A percentile compares a stretch with the other conserved stretches of the same genome.
phyloP scores from a whole-genome alignment of 441 rosid species.

The Hura crepitans region DNA sequence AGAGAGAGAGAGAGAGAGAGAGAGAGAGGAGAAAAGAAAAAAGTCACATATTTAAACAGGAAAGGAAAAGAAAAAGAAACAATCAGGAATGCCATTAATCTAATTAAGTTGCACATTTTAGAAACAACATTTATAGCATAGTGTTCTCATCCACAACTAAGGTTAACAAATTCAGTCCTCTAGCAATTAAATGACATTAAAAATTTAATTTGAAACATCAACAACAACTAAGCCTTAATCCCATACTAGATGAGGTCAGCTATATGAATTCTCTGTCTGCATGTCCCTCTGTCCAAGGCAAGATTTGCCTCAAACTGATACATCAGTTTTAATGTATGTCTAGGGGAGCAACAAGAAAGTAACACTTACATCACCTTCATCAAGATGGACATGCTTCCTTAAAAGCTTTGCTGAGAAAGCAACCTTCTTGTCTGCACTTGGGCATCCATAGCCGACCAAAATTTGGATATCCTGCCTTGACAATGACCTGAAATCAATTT shows the following conservation, averaged over 20 bases:
- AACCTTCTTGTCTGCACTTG: constrained; percentile 76
- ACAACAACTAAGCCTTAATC: too few species aligned
- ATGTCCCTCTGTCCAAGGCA: too few species aligned
- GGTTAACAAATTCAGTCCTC: background rate
- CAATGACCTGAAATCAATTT: constrained; percentile 64
- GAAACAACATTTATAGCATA: background rate
- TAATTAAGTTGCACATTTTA: background rate
- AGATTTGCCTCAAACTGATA: background rate
- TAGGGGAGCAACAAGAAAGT: constrained; percentile 8
- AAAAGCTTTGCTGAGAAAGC: constrained; percentile 78
- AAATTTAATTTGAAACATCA: background rate
- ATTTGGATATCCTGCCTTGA: constrained; percentile 74
- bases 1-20: too few species aligned
- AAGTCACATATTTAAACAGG: background rate
- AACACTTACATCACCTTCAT: constrained; percentile 94
- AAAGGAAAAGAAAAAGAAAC: background rate
- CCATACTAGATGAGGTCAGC: too few species aligned
- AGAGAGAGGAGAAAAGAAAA: background rate
- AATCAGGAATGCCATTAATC: background rate
- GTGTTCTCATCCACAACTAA: background rate
- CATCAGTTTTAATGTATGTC: background rate
- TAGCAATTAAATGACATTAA: background rate
- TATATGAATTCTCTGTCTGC: too few species aligned
- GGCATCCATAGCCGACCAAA: constrained; percentile 92
- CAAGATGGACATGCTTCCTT: constrained; percentile 86